Percentiles rank a stretch among this genome's conserved stretches.
These are phyloP conservation scores for Penicillium sp. DNA, from an alignment of 2,329 filamentous ascomycete species.

Conservation along the genomic window DNA sequence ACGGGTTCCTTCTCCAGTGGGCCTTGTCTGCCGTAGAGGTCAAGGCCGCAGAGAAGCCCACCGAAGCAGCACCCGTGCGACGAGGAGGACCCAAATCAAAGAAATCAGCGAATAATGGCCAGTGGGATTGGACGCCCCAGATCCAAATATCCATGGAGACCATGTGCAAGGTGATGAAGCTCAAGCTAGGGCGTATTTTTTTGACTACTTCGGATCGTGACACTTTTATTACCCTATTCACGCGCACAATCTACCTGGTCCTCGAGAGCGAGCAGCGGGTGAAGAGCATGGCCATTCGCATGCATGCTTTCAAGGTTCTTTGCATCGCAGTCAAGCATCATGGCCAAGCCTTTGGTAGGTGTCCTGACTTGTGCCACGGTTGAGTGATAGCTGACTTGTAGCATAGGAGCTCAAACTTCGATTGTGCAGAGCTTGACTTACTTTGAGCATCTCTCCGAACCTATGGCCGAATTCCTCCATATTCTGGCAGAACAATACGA, in stretches of 20 bases:
- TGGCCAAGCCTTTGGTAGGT: constrained; percentile 84
- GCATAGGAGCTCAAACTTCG: constrained; percentile 84
- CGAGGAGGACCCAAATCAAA: constrained; percentile 77
- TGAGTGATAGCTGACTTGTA: constrained; percentile 21
- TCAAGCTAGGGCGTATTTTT: constrained; percentile 91
- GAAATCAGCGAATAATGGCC: constrained; percentile 67
- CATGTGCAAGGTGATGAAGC: constrained; percentile 93
- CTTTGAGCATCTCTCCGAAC: constrained; percentile 97
- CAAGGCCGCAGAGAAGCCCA: constrained; percentile 87
- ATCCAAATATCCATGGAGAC: constrained; percentile 84
- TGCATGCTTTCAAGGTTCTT: constrained; percentile 96
- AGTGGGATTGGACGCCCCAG: constrained; percentile 86
- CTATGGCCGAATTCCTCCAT: constrained; percentile 97
- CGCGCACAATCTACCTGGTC: constrained; percentile 87
- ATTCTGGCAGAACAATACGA: constrained; percentile 97
- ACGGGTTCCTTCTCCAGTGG: constrained; percentile 93
- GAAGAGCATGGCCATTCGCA: constrained; percentile 83
- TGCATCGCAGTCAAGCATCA: constrained; percentile 98
- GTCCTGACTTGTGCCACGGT: neutral
- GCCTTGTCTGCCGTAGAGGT: constrained; percentile 90
- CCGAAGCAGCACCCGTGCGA: constrained; percentile 66
- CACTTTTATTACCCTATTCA: constrained; percentile 89
- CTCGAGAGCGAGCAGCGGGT: constrained; percentile 91
- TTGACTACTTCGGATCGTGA: constrained; percentile 94
- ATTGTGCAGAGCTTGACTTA: constrained; percentile 98